Evolutionary conservation across 2,329 filamentous ascomycete genomes (phyloP).

Genomic region (Stachybotrys elegans): DNA sequence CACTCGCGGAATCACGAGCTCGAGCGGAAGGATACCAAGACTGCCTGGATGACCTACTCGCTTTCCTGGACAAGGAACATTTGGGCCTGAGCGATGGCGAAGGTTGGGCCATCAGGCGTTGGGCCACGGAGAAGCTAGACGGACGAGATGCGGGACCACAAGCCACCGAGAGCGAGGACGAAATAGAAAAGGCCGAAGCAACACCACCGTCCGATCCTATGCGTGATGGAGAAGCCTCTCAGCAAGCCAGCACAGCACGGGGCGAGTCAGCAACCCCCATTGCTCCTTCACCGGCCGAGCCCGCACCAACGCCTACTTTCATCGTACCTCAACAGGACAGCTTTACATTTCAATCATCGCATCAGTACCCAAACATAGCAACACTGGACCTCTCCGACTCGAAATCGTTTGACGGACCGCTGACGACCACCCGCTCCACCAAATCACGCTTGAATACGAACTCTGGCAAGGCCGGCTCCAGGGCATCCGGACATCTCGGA

Average conservation of each 20-base stretch:
- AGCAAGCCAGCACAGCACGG: slow-evolving; percentile 19
- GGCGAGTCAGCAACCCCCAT: slow-evolving; percentile 20
- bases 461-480: slow-evolving; percentile 17
- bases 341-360: slow-evolving; percentile 66
- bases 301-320: slow-evolving; percentile 30
- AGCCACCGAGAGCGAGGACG: slow-evolving; percentile 64
- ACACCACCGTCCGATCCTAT: slow-evolving; percentile 54
- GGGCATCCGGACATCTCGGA: slow-evolving; percentile 42
- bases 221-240: slow-evolving; percentile 38
- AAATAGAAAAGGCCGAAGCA: slow-evolving; percentile 57
- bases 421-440: slow-evolving; percentile 18
- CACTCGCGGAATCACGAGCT: slow-evolving; percentile 69
- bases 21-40: slow-evolving; percentile 86
- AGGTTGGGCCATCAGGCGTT: slow-evolving; percentile 56
- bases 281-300: slow-evolving; percentile 15
- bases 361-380: slow-evolving; percentile 56
- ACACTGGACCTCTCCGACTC: slow-evolving; percentile 56
- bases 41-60: slow-evolving; percentile 83
- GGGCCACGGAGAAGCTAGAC: slow-evolving; percentile 66
- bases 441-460: slow-evolving; percentile 22
- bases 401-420: slow-evolving; percentile 32
- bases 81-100: slow-evolving; percentile 77
- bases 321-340: slow-evolving; percentile 51
- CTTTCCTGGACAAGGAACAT: slow-evolving; percentile 77
- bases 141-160: slow-evolving; percentile 51